These are phyloP conservation scores for Conticribra guillardii DNA, from an alignment of 108 stramenopile genomes.

Conservation along the genomic window DNA sequence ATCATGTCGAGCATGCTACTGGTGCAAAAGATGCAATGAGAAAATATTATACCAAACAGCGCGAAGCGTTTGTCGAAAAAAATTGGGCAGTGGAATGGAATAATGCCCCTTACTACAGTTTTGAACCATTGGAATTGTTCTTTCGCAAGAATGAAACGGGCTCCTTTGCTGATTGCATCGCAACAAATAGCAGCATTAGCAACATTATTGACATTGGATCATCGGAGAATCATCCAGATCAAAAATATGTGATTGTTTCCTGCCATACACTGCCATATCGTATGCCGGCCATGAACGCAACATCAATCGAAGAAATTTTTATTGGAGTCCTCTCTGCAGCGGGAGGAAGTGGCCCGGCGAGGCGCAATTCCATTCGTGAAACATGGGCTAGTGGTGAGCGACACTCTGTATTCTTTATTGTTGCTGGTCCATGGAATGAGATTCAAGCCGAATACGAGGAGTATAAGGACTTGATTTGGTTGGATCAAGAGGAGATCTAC, in stretches of 20 bases:
- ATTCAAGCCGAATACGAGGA: conserved; percentile 17
- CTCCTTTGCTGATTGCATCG: conserved; percentile 10
- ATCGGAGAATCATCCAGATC: conserved; percentile 7
- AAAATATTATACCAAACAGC: no score
- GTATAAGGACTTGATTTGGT: conserved; percentile 19
- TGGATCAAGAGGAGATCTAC: conserved; percentile 21
- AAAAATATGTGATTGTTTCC: background rate
- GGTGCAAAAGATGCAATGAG: no score
- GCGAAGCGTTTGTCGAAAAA: no score
- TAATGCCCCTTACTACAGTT: no score
- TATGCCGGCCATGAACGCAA: background rate
- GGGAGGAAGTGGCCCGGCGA: conserved; percentile 8
- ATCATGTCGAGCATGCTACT: no score
- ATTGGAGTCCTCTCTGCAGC: conserved; percentile 19
- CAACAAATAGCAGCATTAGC: background rate
- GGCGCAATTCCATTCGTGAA: conserved; percentile 12
- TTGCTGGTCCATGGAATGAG: conserved; percentile 16
- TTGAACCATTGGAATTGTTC: no score
- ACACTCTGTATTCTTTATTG: conserved; percentile 16
- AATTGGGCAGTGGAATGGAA: no score
- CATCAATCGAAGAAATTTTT: background rate
- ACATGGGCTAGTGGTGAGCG: conserved; percentile 19
- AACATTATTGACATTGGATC: background rate
- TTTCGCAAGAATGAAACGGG: conserved; percentile 4
- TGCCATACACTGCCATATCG: conserved; percentile 8